Base-by-base conservation (phyloP, 371 early-diverging fungal genomes). In the Parasitella parasitica region DNA sequence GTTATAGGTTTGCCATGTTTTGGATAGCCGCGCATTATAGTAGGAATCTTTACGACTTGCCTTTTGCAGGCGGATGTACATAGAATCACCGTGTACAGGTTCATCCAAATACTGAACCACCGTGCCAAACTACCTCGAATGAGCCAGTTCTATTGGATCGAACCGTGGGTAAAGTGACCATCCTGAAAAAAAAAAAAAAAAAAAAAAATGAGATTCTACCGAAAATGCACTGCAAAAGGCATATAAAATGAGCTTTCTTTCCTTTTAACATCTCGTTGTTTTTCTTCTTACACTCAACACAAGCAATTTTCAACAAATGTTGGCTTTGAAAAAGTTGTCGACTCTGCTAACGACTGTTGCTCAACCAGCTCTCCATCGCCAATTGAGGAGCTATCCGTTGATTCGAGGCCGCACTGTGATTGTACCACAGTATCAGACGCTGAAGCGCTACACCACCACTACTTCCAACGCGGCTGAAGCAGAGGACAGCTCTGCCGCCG, bases 141-240 rank as follows among this genome's bases (percentile, higher is more conserved):
- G 15, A 49, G 11, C n/a, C 12, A 1, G 5, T 51, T 2, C 38
- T 3, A 63, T 63, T 63, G 63, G 63, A 16, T 39, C 9, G 39
- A 56, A 56, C 57, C 63, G 63, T 63, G 63, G 57, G 63, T 63
- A 63, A 56, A 56, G 63, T 56, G 63, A 63, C 63, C 51, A 57
- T 56, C 55, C 37, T 49, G 12, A 9, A 11, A 20, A 6, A 20
- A 26, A 27, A 26, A 41, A 41, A 5, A 22, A 13, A 28, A 59
- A 52, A 59, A 38, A 60, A 41, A 53, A 52, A 39, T 48, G 46
- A 34, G 37, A 18, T 48, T 43, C 22, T 26, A 15, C 27, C 26
- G 38, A 22, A 39, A 55, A n/a, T 39, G 26, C 32, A 28, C 27
- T 54, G 38, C 28, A 37, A 41, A 15, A 36, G 16, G 13, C 9